Conservation (phyloP, 2,329 filamentous ascomycete genomes). For the Mycosphaerella arachidis region DNA sequence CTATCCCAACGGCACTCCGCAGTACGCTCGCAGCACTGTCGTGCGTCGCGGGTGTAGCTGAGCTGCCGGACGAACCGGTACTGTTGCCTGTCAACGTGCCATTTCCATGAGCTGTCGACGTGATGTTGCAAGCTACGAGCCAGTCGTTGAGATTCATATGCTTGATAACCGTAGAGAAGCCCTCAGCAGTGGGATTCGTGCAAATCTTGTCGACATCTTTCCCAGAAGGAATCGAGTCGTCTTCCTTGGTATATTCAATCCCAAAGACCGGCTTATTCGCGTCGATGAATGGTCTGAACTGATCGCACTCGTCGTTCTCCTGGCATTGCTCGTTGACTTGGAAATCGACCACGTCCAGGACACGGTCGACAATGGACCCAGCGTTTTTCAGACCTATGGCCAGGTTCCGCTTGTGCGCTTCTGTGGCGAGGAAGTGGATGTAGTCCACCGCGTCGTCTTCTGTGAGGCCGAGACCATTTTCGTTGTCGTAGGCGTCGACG, state of each 20-base stretch:
- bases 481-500: slow-evolving; percentile 23
- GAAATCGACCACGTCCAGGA: slow-evolving; percentile 57
- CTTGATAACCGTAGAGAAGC: slow-evolving; percentile 1
- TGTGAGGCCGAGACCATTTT: slow-evolving; percentile 54
- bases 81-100: not conserved
- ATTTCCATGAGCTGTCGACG: not conserved
- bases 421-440: slow-evolving; percentile 57
- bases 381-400: slow-evolving; percentile 67
- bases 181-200: not conserved
- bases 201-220: not conserved
- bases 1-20: not conserved
- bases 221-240: not conserved
- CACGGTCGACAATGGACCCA: slow-evolving; percentile 52
- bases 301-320: slow-evolving; percentile 54
- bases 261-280: slow-evolving; percentile 66
- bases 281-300: slow-evolving; percentile 55
- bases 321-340: slow-evolving; percentile 11
- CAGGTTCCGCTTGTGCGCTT: slow-evolving; percentile 53
- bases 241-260: slow-evolving; percentile 55
- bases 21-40: not conserved
- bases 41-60: not conserved
- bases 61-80: not conserved
- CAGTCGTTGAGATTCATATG: not conserved
- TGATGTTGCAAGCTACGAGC: not conserved
- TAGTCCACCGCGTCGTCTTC: slow-evolving; percentile 54